Percentiles rank a stretch among this genome's conserved stretches.
Conservation (phyloP, 768 basidiomycete genomes). For the Xerocomellus amylosporus region DNA sequence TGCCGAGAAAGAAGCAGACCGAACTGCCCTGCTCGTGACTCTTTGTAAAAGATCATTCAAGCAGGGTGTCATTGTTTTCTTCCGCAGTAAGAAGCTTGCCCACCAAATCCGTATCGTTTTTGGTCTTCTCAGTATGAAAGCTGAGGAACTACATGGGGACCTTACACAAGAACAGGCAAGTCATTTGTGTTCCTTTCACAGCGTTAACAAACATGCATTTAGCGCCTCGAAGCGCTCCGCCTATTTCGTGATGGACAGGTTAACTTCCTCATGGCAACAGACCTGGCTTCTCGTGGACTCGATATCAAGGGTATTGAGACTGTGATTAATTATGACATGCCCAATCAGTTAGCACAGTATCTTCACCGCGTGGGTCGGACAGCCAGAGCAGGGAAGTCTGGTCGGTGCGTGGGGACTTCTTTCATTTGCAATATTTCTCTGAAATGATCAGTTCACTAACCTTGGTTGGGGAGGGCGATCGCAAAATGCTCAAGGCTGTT, state of each 20-base stretch:
- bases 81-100: conserved; percentile 94
- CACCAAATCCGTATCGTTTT: conserved; percentile 97
- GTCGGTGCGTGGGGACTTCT: conserved; percentile 57
- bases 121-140: conserved; percentile 80
- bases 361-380: conserved; percentile 97
- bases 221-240: conserved; percentile 86
- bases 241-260: conserved; percentile 83
- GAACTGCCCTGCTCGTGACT: conserved; percentile 71
- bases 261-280: conserved; percentile 95
- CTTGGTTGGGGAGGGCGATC: conserved; percentile 91
- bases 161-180: conserved; percentile 91
- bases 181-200: neutral
- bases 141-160: conserved; percentile 93
- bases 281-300: conserved; percentile 90
- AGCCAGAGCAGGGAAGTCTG: conserved; percentile 89
- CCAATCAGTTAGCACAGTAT: conserved; percentile 87
- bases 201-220: conserved; percentile 8
- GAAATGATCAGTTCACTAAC: conserved; percentile 72
- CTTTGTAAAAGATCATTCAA: conserved; percentile 89
- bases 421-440: conserved; percentile 1
- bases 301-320: conserved; percentile 98
- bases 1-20: conserved; percentile 71
- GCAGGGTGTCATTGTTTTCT: conserved; percentile 83
- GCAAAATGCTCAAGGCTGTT: conserved; percentile 93
- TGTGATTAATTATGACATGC: conserved; percentile 99